Evolutionary conservation across 768 basidiomycete genomes (phyloP).

Genomic region (Cystobasidium onofrii): DNA sequence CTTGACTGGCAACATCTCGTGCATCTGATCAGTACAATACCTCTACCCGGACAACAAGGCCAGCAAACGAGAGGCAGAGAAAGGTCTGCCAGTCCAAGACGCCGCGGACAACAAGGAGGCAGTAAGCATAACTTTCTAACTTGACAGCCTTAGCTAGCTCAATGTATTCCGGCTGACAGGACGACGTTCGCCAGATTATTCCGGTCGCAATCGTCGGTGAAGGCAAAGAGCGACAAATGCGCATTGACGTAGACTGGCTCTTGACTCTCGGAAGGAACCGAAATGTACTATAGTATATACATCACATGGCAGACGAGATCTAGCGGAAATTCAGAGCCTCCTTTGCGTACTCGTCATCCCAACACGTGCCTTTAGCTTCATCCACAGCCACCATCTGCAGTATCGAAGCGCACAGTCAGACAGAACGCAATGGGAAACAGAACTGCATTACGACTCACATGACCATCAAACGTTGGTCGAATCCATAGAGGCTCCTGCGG

Average conservation of each 20-base stretch:
- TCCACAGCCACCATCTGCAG: conserved; percentile 7
- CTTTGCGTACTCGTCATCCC: conserved; percentile 1
- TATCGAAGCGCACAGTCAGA: not conserved
- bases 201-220: conserved; percentile 1
- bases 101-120: not conserved
- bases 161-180: not conserved
- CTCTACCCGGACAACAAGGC: not conserved
- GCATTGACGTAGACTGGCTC: not conserved
- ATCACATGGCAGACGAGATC: not conserved
- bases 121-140: not conserved
- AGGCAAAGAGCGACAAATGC: not conserved
- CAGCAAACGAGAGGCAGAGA: not conserved
- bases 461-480: conserved; percentile 32
- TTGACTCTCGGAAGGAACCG: not conserved
- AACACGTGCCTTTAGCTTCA: conserved; percentile 2
- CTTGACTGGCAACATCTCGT: conserved; percentile 12
- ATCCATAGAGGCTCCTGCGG: conserved; percentile 16
- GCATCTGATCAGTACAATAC: conserved; percentile 5
- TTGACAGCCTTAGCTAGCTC: not conserved
- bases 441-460: not conserved
- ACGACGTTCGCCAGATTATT: conserved; percentile 12
- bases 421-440: too few species aligned
- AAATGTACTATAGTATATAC: not conserved
- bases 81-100: conserved; percentile 18
- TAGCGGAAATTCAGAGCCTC: not conserved